Percentiles rank a stretch among this genome's conserved stretches.
phyloP scores from a whole-genome alignment of 352 stramenopile genomes.

The Ophiocytium majus region DNA sequence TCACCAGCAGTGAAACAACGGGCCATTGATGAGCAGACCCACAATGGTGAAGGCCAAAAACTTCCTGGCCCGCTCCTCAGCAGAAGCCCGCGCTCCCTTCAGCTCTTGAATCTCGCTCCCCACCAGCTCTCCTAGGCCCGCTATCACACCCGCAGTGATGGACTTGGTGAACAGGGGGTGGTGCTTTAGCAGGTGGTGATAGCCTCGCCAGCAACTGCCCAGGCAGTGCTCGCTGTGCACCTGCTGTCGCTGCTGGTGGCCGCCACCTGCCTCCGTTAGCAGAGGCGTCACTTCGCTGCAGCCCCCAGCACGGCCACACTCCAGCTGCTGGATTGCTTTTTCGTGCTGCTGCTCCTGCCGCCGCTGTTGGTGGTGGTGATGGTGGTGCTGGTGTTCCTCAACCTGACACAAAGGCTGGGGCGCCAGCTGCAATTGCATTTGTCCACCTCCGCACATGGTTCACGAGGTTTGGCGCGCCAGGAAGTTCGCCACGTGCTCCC shows the following conservation, averaged over 20 bases:
- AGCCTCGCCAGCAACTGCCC: not conserved
- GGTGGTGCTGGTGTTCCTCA: not conserved
- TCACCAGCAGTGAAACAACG: conserved; percentile 53
- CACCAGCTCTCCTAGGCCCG: not conserved
- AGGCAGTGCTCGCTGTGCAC: not conserved
- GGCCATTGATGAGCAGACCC: conserved; percentile 30
- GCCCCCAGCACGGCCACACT: not conserved
- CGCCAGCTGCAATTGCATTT: not conserved
- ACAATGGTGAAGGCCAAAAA: conserved; percentile 24
- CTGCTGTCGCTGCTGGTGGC: not conserved
- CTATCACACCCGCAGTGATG: not conserved
- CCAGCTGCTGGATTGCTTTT: not conserved
- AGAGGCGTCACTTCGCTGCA: not conserved
- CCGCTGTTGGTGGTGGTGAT: not conserved
- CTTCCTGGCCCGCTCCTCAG: not conserved
- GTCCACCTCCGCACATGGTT: too few species aligned
- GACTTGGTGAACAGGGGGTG: conserved; percentile 3
- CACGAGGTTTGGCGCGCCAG: too few species aligned
- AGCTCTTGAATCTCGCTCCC: not conserved
- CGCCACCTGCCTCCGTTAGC: not conserved
- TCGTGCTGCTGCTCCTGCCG: too few species aligned
- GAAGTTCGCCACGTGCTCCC: not conserved
- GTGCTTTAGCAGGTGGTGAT: not conserved
- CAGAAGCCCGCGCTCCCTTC: not conserved
- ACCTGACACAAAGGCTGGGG: not conserved